Evolutionary conservation across 495 filamentous ascomycete genomes (phyloP), one percentile per base, ranked within the genome.

Genomic region (Cudoniella acicularis): DNA sequence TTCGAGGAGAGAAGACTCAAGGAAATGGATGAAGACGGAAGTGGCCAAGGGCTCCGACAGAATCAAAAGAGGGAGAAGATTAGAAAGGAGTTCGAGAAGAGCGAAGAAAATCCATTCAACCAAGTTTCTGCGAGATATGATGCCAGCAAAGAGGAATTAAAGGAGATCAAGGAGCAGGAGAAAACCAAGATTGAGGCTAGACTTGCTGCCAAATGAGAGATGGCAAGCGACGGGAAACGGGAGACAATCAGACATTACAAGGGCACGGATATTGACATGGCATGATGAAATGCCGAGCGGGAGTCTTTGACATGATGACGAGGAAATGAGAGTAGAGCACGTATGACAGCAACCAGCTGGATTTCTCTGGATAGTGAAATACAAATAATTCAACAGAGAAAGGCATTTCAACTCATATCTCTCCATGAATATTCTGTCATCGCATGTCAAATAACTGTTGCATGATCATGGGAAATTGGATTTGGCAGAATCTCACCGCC

Each of bases 41-140:
- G 66, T 53, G 79, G 85, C 36, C 82, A 85, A 55, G 92, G 89
- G 1, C 71, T 97, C 67, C 77, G 92, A 48, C 77, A 86, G 57
- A 81, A 92, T 64, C 89, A 96, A 83, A 86, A 87, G 71, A 80
- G 87, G 47, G 88, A 94, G 62, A 73, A 84, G 57, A 86, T 94
- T 49, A 69, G 77, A 61, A 92, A 93, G 77, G 95, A 98, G 75
- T 98, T 96, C 70, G 84, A 92, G 71, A 93, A 90, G 75, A 87
- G 86, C 67, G 84, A 86, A 3, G 94, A 98, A 69, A 98, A 98
- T 69, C 94, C 94, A 41, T 92, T 96, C 70, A 96, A 94, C 72
- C 90, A 95, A 66, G 83, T 81, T 13, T 78, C 79, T 57, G 88
- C 85, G 8, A 70, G 73, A 18, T 89, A 90, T 70, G 86, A 98